Base-by-base conservation (phyloP, 2,329 filamentous ascomycete genomes). In the Pseudogymnoascus sp. region DNA sequence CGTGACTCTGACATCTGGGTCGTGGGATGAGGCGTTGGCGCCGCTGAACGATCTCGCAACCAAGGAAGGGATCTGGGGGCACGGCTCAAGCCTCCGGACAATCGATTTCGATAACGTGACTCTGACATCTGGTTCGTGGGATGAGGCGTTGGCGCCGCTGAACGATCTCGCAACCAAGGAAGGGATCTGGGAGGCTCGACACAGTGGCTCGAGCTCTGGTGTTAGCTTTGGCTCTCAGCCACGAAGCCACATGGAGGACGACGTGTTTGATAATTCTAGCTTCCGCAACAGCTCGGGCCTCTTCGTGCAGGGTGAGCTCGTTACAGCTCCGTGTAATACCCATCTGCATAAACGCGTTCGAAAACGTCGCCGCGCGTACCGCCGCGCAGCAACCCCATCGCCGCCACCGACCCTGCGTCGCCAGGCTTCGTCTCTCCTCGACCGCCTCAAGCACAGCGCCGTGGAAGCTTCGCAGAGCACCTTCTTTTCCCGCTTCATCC, bases 11-110 rank as follows among this genome's bases (percentile, higher is more conserved):
- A 80, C 85, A 60, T 81, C 83, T 64, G 91, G 89, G 29, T 87
- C 80, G 63, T 96, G 91, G 91, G 88, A 94, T 63, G 87, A 92
- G 31, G 91, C 90, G 0, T 81, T 96, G n/a, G 83, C 85, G 39
- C 88, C 89, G 1, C 77, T 95, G 63, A 84, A 66, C 66, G 26
- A 64, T 67, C 31, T 63, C 61, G 19, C 64, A 61, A 26, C 49
- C 21, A 26, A 61, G 62, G 23, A 55, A 19, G 64, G 38, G 16
- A 67, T 31, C 21, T 55, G 41, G 41, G 60, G n/a, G 11, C 90
- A 96, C 74, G 81, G 84, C 31, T 77, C 78, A 62, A 87, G 85
- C 0, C 83, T 95, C 52, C 81, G 83, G 66, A 88, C 93, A 70
- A 91, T 93, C 70, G 87, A 91, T 72, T 91, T 95, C 73, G 86